Evolutionary conservation across 2,329 filamentous ascomycete genomes (phyloP).

Genomic region (Penicillium sp.): DNA sequence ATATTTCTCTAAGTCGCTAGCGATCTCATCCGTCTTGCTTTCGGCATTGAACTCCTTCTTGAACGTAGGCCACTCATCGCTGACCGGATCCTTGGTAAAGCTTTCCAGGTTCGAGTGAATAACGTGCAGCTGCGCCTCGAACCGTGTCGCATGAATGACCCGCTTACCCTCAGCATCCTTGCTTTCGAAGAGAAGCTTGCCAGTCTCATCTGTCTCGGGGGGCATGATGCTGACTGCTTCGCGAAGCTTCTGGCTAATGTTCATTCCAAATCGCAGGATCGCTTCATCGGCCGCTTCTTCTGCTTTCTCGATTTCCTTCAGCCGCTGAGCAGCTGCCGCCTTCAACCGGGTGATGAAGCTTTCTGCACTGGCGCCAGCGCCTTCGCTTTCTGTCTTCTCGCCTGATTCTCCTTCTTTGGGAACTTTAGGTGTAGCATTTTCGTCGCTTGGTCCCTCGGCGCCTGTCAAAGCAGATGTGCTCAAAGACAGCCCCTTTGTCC

Average conservation of each 20-base stretch:
- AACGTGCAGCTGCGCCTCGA: constrained; percentile 93
- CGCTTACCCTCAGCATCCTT: constrained; percentile 86
- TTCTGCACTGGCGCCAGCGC: constrained; percentile 46
- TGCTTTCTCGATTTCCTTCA: constrained; percentile 86
- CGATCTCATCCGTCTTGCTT: constrained; percentile 79
- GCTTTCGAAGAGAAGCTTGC: constrained; percentile 82
- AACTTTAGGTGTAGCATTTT: constrained; percentile 30
- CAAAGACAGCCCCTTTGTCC: constrained; percentile 72
- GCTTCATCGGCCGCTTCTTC: constrained; percentile 97
- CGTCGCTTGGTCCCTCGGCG: constrained; percentile 29
- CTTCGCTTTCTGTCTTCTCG: constrained; percentile 22
- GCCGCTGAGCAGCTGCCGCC: constrained; percentile 72
- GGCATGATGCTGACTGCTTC: constrained; percentile 88
- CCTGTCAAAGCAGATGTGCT: constrained; percentile 38
- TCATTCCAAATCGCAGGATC: constrained; percentile 84
- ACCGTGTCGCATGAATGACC: constrained; percentile 89
- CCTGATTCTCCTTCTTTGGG: constrained; percentile 20
- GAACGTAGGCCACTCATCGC: constrained; percentile 73
- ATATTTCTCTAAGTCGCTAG: constrained; percentile 78
- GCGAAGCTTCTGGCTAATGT: constrained; percentile 82
- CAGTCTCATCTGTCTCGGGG: constrained; percentile 55
- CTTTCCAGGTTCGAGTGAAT: constrained; percentile 83
- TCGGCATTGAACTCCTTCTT: constrained; percentile 73
- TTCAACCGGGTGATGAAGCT: constrained; percentile 74
- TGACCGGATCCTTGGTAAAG: constrained; percentile 77